Percentiles rank a stretch among this genome's conserved stretches.
Conservation (phyloP, 768 basidiomycete species). For the Termitomyces sp. region DNA sequence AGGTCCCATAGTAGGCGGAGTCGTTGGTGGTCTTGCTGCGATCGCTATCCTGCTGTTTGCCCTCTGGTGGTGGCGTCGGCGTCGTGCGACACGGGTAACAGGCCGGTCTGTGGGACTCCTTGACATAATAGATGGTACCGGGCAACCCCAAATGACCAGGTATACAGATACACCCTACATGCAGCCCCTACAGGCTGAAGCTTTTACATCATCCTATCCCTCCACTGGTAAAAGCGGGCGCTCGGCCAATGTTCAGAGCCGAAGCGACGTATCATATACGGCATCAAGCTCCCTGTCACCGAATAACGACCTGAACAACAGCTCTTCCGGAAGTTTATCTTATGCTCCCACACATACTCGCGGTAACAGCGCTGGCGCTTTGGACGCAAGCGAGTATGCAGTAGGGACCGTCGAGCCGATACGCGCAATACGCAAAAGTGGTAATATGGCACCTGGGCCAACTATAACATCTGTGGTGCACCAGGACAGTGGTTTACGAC, state of each 20-base stretch:
- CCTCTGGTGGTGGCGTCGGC: slow-evolving; percentile 1
- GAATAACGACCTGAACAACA: not conserved
- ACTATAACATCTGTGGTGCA: not conserved
- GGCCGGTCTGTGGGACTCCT: not conserved
- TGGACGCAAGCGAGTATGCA: not conserved
- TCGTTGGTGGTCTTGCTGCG: slow-evolving; percentile 1
- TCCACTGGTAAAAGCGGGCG: too few species aligned
- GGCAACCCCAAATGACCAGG: not conserved
- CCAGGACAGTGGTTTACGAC: slow-evolving; percentile 8
- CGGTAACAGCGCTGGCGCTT: not conserved
- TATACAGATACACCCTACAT: not conserved
- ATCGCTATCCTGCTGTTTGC: slow-evolving; percentile 1
- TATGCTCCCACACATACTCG: not conserved
- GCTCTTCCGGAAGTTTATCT: not conserved
- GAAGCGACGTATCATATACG: not conserved
- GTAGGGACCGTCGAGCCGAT: not conserved
- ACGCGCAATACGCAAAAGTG: not conserved
- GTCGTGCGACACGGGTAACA: not conserved
- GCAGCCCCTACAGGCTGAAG: not conserved
- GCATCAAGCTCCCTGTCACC: not conserved
- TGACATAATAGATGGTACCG: not conserved
- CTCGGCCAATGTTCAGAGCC: not conserved
- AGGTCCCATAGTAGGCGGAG: slow-evolving; percentile 11
- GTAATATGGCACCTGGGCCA: not conserved
- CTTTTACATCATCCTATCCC: too few species aligned